Evolutionary conservation across 768 basidiomycete species (phyloP), one percentile per base, ranked within the genome.

Genomic region (Psilocybe cubensis): DNA sequence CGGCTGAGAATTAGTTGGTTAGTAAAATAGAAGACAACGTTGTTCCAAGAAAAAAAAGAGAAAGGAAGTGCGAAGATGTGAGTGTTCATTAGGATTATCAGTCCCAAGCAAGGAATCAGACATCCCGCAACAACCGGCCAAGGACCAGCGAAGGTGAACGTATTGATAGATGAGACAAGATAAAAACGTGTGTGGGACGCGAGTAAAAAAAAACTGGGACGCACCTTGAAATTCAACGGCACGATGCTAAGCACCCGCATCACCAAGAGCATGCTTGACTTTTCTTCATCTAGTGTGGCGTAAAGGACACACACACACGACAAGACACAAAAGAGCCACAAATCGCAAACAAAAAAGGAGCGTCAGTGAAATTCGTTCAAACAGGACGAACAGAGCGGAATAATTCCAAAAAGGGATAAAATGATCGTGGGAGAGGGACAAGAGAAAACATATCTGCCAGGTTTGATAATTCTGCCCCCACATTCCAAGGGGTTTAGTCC

Each of bases 181-280:
- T 45, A 41, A 54, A 54, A 53, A 59, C 33, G 51, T 28, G 27
- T 47, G 44, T 18, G 8, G 21, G 14, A 20, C 43, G 25, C 50
- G 29, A 41, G 17, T 59, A 43, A 18, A 47, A 42, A 47, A 54
- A 54, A 53, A 28, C 29, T 18, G 27, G 42, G 14, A 70, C 84
- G 68, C 67, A 93, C 94, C 82, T 94, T 92, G 82, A 96, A 97
- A 70, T 87, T 92, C 61, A 99, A 73, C 48, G 96, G 96, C 20
- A 99, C 91, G 58, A 98, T 96, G 74, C 93, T 95, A 51, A 98
- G 77, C 54, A 96, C 94, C 41, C 97, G 82, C 95, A 98, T 98
- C 70, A 99, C 94, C 52, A 99, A 79, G 44, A 98, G 75, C 89
- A 96, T 96, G 76, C 90, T 89, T 35, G 89, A 87, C 74, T 97